Percentiles rank a stretch among this genome's conserved stretches.
Conservation (phyloP, 805 yeast species). For the Sugiyamaella boreocaroliniensis region DNA sequence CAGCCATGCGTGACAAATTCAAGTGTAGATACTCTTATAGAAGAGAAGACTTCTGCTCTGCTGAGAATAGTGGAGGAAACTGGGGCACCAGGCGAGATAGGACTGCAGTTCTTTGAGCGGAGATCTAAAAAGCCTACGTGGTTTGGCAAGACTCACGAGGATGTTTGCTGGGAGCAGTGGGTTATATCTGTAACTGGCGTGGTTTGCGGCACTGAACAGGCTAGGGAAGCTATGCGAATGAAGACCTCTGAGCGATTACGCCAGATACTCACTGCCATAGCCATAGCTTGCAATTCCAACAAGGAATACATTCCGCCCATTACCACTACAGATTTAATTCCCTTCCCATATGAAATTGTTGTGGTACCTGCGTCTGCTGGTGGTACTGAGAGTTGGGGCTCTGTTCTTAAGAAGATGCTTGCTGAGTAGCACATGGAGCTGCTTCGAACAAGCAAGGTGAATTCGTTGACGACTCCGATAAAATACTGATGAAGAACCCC, state of each 20-base stretch:
- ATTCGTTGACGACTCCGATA: neutral
- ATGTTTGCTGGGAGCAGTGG: slow-evolving; percentile 69
- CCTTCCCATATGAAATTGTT: slow-evolving; percentile 51
- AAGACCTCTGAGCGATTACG: slow-evolving; percentile 35
- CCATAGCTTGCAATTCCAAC: slow-evolving; percentile 47
- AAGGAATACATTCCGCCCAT: slow-evolving; percentile 71
- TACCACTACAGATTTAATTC: slow-evolving; percentile 55
- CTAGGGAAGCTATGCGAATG: slow-evolving; percentile 19
- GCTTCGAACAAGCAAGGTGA: neutral
- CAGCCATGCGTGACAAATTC: slow-evolving; percentile 41
- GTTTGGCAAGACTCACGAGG: slow-evolving; percentile 46
- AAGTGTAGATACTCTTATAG: slow-evolving; percentile 42
- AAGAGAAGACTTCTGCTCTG: slow-evolving; percentile 32
- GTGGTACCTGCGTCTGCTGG: slow-evolving; percentile 22
- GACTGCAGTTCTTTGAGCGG: slow-evolving; percentile 28
- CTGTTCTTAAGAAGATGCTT: slow-evolving; percentile 31
- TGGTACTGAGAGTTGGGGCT: slow-evolving; percentile 28
- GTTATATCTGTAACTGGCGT: slow-evolving; percentile 43
- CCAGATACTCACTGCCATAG: slow-evolving; percentile 39
- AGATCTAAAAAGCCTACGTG: slow-evolving; percentile 44
- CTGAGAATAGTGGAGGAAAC: slow-evolving; percentile 20
- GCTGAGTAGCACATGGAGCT: slow-evolving; percentile 9
- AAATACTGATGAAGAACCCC: too few species aligned
- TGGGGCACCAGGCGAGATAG: slow-evolving; percentile 13
- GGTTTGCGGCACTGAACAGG: slow-evolving; percentile 25